Percentiles rank a stretch among this genome's conserved stretches.
These are phyloP conservation scores for Penicillium sp. DNA, from an alignment of 2,329 filamentous ascomycete genomes.

Conservation along the genomic window DNA sequence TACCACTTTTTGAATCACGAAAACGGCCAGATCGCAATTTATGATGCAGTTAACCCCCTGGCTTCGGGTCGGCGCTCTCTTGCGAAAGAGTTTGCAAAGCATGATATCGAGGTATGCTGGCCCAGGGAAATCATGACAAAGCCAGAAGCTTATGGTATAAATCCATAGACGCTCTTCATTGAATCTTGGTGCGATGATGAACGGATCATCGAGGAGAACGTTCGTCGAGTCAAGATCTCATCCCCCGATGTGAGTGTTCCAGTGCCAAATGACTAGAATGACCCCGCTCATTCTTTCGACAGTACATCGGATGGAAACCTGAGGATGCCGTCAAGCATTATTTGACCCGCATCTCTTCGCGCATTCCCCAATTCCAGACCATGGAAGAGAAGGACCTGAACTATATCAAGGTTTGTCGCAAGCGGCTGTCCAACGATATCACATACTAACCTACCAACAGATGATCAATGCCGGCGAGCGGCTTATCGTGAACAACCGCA, in stretches of 20 bases:
- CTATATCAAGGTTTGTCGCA: constrained; percentile 71
- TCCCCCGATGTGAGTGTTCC: constrained; percentile 77
- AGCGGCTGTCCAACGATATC: not conserved
- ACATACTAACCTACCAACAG: constrained; percentile 26
- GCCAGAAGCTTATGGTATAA: not conserved
- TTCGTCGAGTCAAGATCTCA: constrained; percentile 94
- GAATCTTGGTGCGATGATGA: constrained; percentile 95
- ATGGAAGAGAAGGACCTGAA: constrained; percentile 95
- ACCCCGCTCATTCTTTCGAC: constrained; percentile 9
- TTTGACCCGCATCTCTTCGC: constrained; percentile 81
- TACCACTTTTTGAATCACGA: constrained; percentile 96
- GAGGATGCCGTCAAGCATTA: constrained; percentile 93
- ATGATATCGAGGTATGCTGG: constrained; percentile 75
- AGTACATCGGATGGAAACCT: constrained; percentile 89
- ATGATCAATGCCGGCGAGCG: constrained; percentile 98
- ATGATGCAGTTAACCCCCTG: constrained; percentile 95
- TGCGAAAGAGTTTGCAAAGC: constrained; percentile 96
- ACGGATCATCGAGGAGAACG: constrained; percentile 92
- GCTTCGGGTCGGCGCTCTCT: constrained; percentile 78
- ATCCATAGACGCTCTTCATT: constrained; percentile 82
- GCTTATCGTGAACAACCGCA: constrained; percentile 94
- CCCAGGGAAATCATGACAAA: too few species aligned
- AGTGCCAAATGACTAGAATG: not conserved
- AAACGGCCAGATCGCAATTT: constrained; percentile 97
- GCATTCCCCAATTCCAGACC: constrained; percentile 94